A percentile compares a stretch with the other conserved stretches of the same genome.
These are phyloP conservation scores for Corylus avellana DNA, from an alignment of 306 rosid genomes.

Conservation along the genomic window DNA sequence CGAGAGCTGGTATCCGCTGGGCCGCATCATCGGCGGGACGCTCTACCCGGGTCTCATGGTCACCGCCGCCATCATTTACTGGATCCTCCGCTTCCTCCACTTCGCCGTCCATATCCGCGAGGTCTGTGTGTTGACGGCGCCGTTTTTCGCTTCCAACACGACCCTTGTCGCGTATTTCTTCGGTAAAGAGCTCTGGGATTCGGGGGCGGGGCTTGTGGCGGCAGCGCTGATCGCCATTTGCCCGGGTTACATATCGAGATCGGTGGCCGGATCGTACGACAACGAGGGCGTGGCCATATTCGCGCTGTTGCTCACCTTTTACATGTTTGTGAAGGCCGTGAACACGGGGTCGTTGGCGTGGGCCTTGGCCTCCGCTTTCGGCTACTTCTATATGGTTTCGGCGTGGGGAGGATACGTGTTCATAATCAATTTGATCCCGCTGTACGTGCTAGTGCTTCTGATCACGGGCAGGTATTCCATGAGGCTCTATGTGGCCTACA, in stretches of 20 bases:
- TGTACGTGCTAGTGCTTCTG: constrained; percentile 83
- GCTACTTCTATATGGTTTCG: constrained; percentile 96
- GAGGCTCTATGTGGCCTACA: constrained; percentile 92
- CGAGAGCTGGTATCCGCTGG: constrained; percentile 96
- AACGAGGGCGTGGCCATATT: constrained; percentile 98
- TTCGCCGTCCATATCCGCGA: constrained; percentile 91
- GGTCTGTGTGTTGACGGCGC: constrained; percentile 93
- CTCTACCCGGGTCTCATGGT: constrained; percentile 98
- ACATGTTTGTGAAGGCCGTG: constrained; percentile 92
- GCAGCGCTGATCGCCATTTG: constrained; percentile 93
- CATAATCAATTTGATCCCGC: constrained; percentile 79
- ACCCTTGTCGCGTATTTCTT: constrained; percentile 89
- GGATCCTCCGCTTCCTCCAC: constrained; percentile 60
- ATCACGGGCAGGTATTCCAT: constrained; percentile 84
- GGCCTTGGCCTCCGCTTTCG: constrained; percentile 90
- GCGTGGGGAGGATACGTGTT: constrained; percentile 99
- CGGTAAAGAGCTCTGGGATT: constrained; percentile 92
- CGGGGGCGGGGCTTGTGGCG: constrained; percentile 95
- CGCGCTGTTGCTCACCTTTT: constrained; percentile 75
- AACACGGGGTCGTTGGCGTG: constrained; percentile 92
- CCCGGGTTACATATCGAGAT: constrained; percentile 93
- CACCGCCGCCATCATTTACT: constrained; percentile 83
- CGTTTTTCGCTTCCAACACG: constrained; percentile 93
- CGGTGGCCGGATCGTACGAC: constrained; percentile 95
- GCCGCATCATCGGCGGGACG: constrained; percentile 92